These are phyloP conservation scores for Chionographis japonica DNA, from an alignment of 106 monocot genomes.

Conservation along the genomic window DNA sequence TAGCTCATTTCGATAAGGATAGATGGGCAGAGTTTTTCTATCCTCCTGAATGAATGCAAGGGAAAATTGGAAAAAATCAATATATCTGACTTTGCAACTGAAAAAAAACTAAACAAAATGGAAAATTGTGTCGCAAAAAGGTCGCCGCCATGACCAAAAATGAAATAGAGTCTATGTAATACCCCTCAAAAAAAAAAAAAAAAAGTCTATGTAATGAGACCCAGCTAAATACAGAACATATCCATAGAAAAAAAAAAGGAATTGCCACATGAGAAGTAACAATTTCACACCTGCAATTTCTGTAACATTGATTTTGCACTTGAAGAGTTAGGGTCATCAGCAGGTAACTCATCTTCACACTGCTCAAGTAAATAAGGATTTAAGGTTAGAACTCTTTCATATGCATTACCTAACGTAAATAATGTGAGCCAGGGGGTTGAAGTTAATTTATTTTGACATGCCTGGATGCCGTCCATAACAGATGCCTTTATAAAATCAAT, in stretches of 20 bases:
- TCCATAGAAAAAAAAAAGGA: background rate
- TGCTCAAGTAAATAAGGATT: slow-evolving; percentile 10
- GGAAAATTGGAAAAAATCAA: slow-evolving; percentile 1
- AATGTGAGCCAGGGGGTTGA: slow-evolving; percentile 1
- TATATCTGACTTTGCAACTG: background rate
- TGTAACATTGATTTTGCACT: slow-evolving; percentile 47
- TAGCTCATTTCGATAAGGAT: slow-evolving; percentile 72
- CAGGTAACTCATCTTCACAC: slow-evolving; percentile 51
- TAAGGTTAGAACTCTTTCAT: background rate
- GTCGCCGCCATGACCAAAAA: background rate
- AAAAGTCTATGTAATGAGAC: background rate
- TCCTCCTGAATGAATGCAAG: slow-evolving; percentile 49
- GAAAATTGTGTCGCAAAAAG: background rate
- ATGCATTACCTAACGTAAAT: background rate
- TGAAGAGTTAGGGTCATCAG: slow-evolving; percentile 26
- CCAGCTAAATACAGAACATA: background rate
- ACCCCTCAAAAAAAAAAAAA: no score
- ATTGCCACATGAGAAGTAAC: background rate
- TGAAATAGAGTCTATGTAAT: background rate
- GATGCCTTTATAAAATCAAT: slow-evolving; percentile 86
- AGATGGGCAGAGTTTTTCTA: slow-evolving; percentile 83
- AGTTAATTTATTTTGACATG: slow-evolving; percentile 9
- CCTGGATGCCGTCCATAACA: slow-evolving; percentile 75
- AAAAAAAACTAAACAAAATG: background rate
- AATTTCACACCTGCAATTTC: slow-evolving; percentile 54